Base-by-base conservation (phyloP, 345 rosid species). In the Rubroshorea leprosula region DNA sequence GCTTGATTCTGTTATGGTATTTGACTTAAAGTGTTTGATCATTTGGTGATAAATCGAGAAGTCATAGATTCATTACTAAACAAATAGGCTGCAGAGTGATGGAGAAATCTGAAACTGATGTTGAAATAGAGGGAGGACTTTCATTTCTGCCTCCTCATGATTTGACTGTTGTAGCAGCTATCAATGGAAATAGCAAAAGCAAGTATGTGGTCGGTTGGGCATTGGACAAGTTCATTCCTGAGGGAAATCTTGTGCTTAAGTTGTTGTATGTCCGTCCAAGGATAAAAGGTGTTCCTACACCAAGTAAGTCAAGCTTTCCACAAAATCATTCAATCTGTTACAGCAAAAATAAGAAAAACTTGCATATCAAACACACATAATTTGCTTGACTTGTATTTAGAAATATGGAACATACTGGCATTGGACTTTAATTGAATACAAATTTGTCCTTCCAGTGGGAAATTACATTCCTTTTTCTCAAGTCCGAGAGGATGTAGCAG, bases 401-500 rank as follows among this genome's bases (percentile, higher is more conserved):
- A 35, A 35, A 10, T 10, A 35, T 4, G 41, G 3, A 35, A 35
- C 12, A 35, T 1, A 8, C 5, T 35, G 6, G 11, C 1, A 35
- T 35, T 3, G 1, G 41, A 35, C 11, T 6, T 23, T 45, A 54
- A 44, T 19, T 53, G 35, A 41, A 31, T 72, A 60, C 14, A 57
- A 47, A 51, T 44, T 57, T 49, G 22, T 38, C 13, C 10, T 70
- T 58, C 41, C 59, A 86, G 95, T 86, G 95, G 95, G 95, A 55
- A 86, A 83, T 61, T 72, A 51, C 9, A 63, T 86, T 65, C 86
- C 96, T 12, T 35, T 92, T 63, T 61, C 90, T 60, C 83, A 84
- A 79, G 84, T 84, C 52, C 80, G 90, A 41, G 87, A 89, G 0
- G 95, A 86, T 31, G 76, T 89, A 27, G 92, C 83, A 10, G 62